Evolutionary conservation across 2,329 filamentous ascomycete species (phyloP).

Genomic region (Colletotrichum sp.): DNA sequence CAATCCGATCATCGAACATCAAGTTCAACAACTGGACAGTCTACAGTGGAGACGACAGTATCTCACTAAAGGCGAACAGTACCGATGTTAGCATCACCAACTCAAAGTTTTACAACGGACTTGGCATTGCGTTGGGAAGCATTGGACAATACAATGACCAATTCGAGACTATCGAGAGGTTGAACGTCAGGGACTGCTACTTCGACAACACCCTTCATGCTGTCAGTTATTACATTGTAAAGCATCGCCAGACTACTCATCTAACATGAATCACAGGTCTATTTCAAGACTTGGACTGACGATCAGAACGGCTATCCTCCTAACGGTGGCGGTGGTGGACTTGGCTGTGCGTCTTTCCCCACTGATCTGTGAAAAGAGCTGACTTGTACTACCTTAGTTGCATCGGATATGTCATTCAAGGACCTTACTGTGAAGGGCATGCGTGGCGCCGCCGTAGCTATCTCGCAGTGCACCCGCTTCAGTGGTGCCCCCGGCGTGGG

Average conservation of each 20-base stretch:
- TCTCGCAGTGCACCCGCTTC: slow-evolving; percentile 34
- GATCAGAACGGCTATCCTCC: slow-evolving; percentile 46
- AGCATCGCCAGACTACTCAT: not conserved
- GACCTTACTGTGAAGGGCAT: slow-evolving; percentile 17
- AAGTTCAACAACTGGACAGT: slow-evolving; percentile 29
- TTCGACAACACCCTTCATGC: slow-evolving; percentile 41
- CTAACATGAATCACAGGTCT: slow-evolving; percentile 40
- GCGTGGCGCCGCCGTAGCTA: slow-evolving; percentile 28
- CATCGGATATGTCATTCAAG: not conserved
- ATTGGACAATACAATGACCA: slow-evolving; percentile 51
- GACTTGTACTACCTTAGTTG: not conserved
- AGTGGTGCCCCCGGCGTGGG: slow-evolving; percentile 30
- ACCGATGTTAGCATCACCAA: slow-evolving; percentile 36
- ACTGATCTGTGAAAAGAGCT: not conserved
- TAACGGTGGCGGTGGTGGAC: slow-evolving; percentile 53
- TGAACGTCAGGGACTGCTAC: slow-evolving; percentile 41
- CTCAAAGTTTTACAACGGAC: slow-evolving; percentile 41
- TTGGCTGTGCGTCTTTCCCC: slow-evolving; percentile 37
- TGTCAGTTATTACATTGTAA: slow-evolving; percentile 17
- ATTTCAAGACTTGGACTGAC: slow-evolving; percentile 55
- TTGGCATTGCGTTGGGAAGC: slow-evolving; percentile 49
- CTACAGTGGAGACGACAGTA: slow-evolving; percentile 28
- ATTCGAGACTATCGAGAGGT: slow-evolving; percentile 46
- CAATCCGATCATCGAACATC: slow-evolving; percentile 26
- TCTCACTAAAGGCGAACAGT: slow-evolving; percentile 27